Evolutionary conservation across 2,329 filamentous ascomycete species (phyloP).

Genomic region (Phyllosticta paracitricarpa): DNA sequence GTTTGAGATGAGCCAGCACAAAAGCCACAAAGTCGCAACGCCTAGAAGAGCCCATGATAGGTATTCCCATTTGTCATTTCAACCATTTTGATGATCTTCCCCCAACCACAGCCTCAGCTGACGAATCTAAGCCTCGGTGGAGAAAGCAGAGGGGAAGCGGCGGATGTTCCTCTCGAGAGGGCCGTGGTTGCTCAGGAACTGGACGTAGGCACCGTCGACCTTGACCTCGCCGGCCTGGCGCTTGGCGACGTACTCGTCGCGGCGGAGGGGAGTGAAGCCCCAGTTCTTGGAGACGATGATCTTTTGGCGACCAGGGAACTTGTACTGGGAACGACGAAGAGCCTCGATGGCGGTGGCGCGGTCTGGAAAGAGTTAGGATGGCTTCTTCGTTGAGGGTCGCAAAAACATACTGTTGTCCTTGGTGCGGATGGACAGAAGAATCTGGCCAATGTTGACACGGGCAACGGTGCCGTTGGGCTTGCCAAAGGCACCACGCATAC

Average conservation of each 20-base stretch:
- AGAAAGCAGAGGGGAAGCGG: slow-evolving; percentile 90
- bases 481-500: slow-evolving; percentile 99
- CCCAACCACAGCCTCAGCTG: not conserved
- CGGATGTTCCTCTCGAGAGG: slow-evolving; percentile 76
- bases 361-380: slow-evolving; percentile 32
- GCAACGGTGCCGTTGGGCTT: slow-evolving; percentile 99
- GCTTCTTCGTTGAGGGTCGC: not conserved
- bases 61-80: slow-evolving; percentile 8
- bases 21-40: slow-evolving; percentile 1
- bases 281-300: slow-evolving; percentile 99
- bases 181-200: slow-evolving; percentile 96
- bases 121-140: slow-evolving; percentile 23
- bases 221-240: slow-evolving; percentile 89
- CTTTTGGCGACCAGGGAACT: slow-evolving; percentile 99
- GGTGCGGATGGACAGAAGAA: slow-evolving; percentile 93
- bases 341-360: slow-evolving; percentile 92
- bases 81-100: not conserved
- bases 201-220: slow-evolving; percentile 97
- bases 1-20: not conserved
- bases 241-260: slow-evolving; percentile 94
- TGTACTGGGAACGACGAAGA: slow-evolving; percentile 98
- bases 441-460: slow-evolving; percentile 99
- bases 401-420: slow-evolving; percentile 56
- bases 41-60: slow-evolving; percentile 9
- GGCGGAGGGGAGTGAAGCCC: slow-evolving; percentile 97